These are phyloP conservation scores for Verticillium isaacii DNA, from an alignment of 2,329 filamentous ascomycete genomes.

Conservation along the genomic window DNA sequence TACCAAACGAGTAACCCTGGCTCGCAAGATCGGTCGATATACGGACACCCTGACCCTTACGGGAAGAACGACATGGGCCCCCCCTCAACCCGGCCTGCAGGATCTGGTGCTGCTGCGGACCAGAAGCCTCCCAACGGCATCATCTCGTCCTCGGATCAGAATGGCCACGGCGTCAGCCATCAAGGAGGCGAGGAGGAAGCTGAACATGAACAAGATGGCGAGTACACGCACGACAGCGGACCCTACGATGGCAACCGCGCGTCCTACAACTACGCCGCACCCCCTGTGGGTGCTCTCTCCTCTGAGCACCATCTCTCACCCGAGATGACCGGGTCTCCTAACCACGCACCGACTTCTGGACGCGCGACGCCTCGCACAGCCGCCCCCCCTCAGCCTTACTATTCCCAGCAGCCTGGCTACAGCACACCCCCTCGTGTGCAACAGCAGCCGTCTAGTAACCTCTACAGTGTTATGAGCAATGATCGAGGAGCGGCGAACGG, in stretches of 20 bases:
- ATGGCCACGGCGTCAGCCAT: slow-evolving; percentile 50
- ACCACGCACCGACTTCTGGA: slow-evolving; percentile 74
- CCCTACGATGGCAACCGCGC: slow-evolving; percentile 68
- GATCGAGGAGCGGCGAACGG: slow-evolving; percentile 65
- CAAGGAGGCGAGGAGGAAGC: slow-evolving; percentile 58
- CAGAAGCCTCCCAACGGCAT: slow-evolving; percentile 63
- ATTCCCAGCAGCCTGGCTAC: slow-evolving; percentile 64
- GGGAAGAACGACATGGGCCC: slow-evolving; percentile 88
- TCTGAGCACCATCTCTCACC: slow-evolving; percentile 76
- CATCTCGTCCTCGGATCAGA: slow-evolving; percentile 50
- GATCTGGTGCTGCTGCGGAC: slow-evolving; percentile 35
- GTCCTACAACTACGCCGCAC: slow-evolving; percentile 73
- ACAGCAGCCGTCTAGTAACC: slow-evolving; percentile 65
- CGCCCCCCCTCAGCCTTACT: slow-evolving; percentile 67
- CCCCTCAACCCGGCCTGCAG: slow-evolving; percentile 54
- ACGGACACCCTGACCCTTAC: slow-evolving; percentile 63
- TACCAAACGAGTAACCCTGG: slow-evolving; percentile 61
- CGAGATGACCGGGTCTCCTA: slow-evolving; percentile 78
- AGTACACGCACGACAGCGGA: slow-evolving; percentile 82
- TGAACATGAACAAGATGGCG: slow-evolving; percentile 72
- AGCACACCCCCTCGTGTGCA: slow-evolving; percentile 70
- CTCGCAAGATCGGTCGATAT: slow-evolving; percentile 58
- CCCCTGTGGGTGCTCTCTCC: slow-evolving; percentile 60
- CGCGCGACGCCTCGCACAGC: slow-evolving; percentile 82
- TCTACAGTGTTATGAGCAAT: slow-evolving; percentile 87